These are phyloP conservation scores for Aeschynomene evenia DNA, from an alignment of 306 rosid species.

Conservation along the genomic window DNA sequence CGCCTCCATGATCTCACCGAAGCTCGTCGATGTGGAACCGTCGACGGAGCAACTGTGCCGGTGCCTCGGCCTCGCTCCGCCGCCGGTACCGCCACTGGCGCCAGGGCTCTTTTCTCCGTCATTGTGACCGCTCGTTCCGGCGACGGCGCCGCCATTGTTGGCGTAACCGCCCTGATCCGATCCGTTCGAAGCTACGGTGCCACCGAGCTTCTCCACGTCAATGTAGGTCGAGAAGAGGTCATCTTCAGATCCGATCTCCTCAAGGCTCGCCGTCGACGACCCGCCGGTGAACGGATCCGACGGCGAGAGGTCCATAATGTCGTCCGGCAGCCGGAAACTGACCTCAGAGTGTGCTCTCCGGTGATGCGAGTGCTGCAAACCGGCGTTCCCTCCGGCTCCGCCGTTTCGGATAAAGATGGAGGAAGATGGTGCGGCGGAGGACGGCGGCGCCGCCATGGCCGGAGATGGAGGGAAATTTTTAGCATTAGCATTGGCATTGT, in stretches of 20 bases:
- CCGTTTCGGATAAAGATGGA: conserved; percentile 17
- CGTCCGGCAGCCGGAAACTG: conserved; percentile 70
- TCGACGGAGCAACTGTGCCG: conserved; percentile 84
- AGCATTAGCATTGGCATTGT: conserved; percentile 19
- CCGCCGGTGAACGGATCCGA: conserved; percentile 85
- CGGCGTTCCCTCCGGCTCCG: conserved; percentile 14
- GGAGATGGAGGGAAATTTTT: conserved; percentile 3
- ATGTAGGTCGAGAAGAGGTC: conserved; percentile 96
- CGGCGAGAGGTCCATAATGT: conserved; percentile 72
- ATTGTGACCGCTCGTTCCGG: conserved; percentile 36
- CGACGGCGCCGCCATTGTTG: conserved; percentile 33
- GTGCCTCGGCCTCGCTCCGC: conserved; percentile 54
- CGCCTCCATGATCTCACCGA: conserved; percentile 94
- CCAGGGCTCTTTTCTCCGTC: conserved; percentile 59
- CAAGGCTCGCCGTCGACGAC: conserved; percentile 77
- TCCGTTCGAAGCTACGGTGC: conserved; percentile 12
- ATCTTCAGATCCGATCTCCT: conserved; percentile 96
- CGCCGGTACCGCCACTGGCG: background rate
- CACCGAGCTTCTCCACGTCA: conserved; percentile 88
- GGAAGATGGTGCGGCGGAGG: background rate
- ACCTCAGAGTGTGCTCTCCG: conserved; percentile 82
- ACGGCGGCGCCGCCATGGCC: background rate
- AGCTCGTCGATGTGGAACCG: conserved; percentile 64
- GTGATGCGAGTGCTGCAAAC: conserved; percentile 39
- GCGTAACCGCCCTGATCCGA: conserved; percentile 52